Evolutionary conservation across 345 rosid species (phyloP).

Genomic region (Salix koriyanagi): DNA sequence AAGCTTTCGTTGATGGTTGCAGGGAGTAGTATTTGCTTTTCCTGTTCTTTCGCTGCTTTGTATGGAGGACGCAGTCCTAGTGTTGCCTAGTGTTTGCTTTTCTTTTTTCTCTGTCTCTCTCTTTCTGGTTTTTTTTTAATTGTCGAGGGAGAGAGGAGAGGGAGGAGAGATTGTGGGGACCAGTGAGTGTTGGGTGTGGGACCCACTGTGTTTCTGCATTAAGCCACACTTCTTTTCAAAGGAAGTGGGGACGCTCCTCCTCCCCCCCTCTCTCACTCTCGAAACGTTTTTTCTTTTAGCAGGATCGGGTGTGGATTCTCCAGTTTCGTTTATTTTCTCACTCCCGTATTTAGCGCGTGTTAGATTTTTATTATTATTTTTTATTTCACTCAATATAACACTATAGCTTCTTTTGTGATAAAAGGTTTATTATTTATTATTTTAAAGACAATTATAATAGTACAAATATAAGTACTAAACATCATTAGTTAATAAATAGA

Average conservation of each 20-base stretch:
- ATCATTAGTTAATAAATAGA: too few relatives aligned
- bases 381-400: not conserved
- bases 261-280: not conserved
- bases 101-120: conserved; percentile 1
- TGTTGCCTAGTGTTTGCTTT: conserved; percentile 14
- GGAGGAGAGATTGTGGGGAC: conserved; percentile 19
- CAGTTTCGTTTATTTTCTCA: not conserved
- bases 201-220: conserved; percentile 51
- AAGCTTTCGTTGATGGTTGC: conserved; percentile 15
- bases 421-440: too few relatives aligned
- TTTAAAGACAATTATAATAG: too few relatives aligned
- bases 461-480: too few relatives aligned
- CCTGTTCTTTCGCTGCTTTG: not conserved
- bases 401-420: too few relatives aligned
- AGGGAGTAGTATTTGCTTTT: not conserved
- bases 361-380: not conserved
- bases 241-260: conserved; percentile 12
- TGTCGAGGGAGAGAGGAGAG: not conserved
- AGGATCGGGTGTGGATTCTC: conserved; percentile 9
- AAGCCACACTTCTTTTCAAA: conserved; percentile 43
- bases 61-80: not conserved
- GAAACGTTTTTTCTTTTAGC: not conserved
- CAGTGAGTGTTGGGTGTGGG: conserved; percentile 1
- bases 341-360: not conserved
- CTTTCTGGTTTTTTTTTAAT: not conserved